A percentile compares a stretch with the other conserved stretches of the same genome.
phyloP scores from a whole-genome alignment of 768 basidiomycete species.

The Megacollybia marginata region DNA sequence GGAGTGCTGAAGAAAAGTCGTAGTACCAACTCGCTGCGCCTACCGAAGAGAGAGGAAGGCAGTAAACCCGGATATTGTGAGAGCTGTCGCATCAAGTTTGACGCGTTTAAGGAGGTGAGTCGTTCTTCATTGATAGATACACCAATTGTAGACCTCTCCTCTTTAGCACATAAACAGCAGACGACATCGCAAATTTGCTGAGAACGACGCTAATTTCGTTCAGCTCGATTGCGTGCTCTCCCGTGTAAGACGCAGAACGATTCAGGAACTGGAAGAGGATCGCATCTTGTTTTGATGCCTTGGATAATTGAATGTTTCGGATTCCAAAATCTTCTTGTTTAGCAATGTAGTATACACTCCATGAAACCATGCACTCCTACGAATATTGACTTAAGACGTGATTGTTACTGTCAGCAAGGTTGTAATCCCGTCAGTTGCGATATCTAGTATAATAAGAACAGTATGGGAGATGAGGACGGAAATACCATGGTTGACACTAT shows the following conservation, averaged over 20 bases:
- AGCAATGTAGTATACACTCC: too few relatives aligned
- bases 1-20: conserved; percentile 62
- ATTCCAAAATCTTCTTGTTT: too few relatives aligned
- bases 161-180: conserved; percentile 63
- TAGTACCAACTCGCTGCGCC: conserved; percentile 70
- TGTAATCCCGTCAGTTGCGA: too few relatives aligned
- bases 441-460: too few relatives aligned
- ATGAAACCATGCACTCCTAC: too few relatives aligned
- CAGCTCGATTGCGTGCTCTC: conserved; percentile 71
- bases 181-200: conserved; percentile 80
- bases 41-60: conserved; percentile 77
- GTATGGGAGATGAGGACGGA: too few relatives aligned
- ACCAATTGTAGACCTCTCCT: conserved; percentile 3
- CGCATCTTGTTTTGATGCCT: neutral
- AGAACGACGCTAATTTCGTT: conserved; percentile 67
- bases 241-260: conserved; percentile 44
- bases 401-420: too few relatives aligned
- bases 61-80: conserved; percentile 97
- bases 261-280: conserved; percentile 22
- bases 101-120: conserved; percentile 76
- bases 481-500: neutral
- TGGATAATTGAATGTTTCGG: too few relatives aligned
- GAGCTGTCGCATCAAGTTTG: conserved; percentile 87
- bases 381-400: too few relatives aligned
- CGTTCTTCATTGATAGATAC: neutral